phyloP scores from a whole-genome alignment of 176 grass and related monocot species.

The Triticum turgidum region DNA sequence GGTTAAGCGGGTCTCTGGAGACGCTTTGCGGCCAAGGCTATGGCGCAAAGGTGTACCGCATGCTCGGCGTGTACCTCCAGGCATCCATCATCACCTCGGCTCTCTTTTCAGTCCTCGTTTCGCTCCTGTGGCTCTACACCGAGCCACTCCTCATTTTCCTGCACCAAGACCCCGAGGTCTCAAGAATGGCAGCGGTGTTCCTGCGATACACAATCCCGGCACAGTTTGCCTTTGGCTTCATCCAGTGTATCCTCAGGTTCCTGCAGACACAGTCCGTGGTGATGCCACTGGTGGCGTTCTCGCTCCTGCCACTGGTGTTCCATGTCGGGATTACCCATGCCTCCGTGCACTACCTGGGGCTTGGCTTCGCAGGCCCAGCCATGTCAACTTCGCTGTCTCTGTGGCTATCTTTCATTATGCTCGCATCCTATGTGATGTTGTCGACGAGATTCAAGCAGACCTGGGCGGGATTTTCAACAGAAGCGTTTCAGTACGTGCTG shows the following conservation, averaged over 20 bases:
- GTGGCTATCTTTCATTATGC: constrained; percentile 39
- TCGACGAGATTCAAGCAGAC: constrained; percentile 32
- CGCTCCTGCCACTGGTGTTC: constrained; percentile 26
- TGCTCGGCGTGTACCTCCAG: constrained; percentile 46
- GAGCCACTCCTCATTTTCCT: constrained; percentile 34
- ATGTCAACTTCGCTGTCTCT: constrained; percentile 31
- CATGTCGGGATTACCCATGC: constrained; percentile 41
- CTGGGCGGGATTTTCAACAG: constrained; percentile 34
- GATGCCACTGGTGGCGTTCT: constrained; percentile 35
- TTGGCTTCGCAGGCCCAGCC: constrained; percentile 42
- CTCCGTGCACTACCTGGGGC: constrained; percentile 25
- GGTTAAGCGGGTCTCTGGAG: constrained; percentile 44
- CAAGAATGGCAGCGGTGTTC: constrained; percentile 29
- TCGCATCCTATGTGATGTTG: constrained; percentile 23
- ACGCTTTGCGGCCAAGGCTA: constrained; percentile 46
- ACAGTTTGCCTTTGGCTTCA: constrained; percentile 47
- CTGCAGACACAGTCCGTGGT: constrained; percentile 55
- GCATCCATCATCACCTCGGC: constrained; percentile 34
- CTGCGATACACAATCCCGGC: constrained; percentile 24
- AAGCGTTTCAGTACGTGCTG: constrained; percentile 39
- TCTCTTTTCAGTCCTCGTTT: constrained; percentile 31
- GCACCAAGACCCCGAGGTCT: constrained; percentile 36
- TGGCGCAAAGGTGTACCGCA: constrained; percentile 37
- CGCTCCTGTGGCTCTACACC: constrained; percentile 45
- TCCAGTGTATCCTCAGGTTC: constrained; percentile 51